Evolutionary conservation across 306 rosid species (phyloP).

Genomic region (Fragaria iinumae): DNA sequence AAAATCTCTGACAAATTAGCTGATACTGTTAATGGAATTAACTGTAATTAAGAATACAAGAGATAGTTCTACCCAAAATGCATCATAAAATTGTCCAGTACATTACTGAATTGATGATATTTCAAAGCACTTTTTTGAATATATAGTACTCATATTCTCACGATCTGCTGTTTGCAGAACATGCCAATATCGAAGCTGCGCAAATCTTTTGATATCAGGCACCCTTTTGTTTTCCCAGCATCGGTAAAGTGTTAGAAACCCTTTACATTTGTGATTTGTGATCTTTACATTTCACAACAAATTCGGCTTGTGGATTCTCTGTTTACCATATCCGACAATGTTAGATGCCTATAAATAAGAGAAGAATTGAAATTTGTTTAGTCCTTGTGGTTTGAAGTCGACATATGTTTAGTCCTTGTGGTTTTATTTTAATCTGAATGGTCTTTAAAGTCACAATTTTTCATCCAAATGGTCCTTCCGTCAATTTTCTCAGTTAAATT

Average conservation of each 20-base stretch:
- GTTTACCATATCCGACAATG: not conserved
- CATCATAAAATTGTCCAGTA: not conserved
- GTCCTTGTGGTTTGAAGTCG: no score
- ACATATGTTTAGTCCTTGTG: no score
- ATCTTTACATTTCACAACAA: not conserved
- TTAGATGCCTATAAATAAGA: not conserved
- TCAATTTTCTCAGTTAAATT: no score
- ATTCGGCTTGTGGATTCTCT: not conserved
- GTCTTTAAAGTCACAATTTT: no score
- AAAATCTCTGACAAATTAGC: not conserved
- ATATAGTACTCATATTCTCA: constrained; percentile 8
- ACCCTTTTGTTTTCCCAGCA: constrained; percentile 36
- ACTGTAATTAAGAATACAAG: not conserved
- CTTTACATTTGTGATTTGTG: constrained; percentile 17
- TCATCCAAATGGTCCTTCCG: no score
- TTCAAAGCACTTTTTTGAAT: not conserved
- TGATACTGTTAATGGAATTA: not conserved
- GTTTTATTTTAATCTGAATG: no score
- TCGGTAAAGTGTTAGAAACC: constrained; percentile 48
- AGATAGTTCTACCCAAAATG: not conserved
- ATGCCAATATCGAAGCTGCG: not conserved
- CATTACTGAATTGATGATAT: not conserved
- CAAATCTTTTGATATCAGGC: constrained; percentile 5
- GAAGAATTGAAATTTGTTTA: no score
- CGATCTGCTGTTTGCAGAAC: constrained; percentile 45